A percentile compares a stretch with the other conserved stretches of the same genome.
Evolutionary conservation across 2,329 filamentous ascomycete species (phyloP).

Genomic region (Cladosporium sp.): DNA sequence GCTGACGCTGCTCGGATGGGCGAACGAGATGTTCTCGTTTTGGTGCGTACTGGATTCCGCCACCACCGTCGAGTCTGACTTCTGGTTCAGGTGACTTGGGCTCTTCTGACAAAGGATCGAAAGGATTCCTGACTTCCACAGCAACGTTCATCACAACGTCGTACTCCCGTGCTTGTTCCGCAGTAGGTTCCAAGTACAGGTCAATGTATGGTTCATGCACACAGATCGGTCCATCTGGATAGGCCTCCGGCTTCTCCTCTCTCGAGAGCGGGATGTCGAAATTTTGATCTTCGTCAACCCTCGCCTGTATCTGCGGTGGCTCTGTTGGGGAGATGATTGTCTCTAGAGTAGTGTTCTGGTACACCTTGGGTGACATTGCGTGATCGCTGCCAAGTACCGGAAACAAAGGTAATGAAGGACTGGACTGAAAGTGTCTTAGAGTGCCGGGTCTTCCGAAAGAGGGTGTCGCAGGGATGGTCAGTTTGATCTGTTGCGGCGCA

Average conservation of each 20-base stretch:
- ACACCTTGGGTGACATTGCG: neutral
- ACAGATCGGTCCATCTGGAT: conserved; percentile 77
- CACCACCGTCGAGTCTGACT: conserved; percentile 34
- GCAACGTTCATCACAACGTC: conserved; percentile 85
- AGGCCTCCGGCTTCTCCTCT: conserved; percentile 73
- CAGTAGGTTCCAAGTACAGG: conserved; percentile 76
- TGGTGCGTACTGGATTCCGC: conserved; percentile 37
- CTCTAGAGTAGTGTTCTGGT: conserved; percentile 24
- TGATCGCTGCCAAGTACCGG: conserved; percentile 41
- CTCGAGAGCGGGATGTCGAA: conserved; percentile 59
- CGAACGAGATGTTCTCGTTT: conserved; percentile 6
- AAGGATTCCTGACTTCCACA: conserved; percentile 77
- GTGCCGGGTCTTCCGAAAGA: conserved; percentile 50
- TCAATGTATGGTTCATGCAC: conserved; percentile 79
- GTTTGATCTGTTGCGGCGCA: conserved; percentile 59
- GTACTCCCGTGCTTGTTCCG: conserved; percentile 73
- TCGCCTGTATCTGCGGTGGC: conserved; percentile 31
- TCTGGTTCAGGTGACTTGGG: conserved; percentile 34
- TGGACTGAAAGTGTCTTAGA: conserved; percentile 63
- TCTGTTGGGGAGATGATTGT: conserved; percentile 34
- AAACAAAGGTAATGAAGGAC: conserved; percentile 58
- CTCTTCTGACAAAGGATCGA: conserved; percentile 41
- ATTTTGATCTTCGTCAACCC: conserved; percentile 54
- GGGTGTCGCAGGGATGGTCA: conserved; percentile 59
- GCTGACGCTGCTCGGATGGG: conserved; percentile 20